phyloP scores from a whole-genome alignment of 805 yeast species.

The Dipodascus albidus region DNA sequence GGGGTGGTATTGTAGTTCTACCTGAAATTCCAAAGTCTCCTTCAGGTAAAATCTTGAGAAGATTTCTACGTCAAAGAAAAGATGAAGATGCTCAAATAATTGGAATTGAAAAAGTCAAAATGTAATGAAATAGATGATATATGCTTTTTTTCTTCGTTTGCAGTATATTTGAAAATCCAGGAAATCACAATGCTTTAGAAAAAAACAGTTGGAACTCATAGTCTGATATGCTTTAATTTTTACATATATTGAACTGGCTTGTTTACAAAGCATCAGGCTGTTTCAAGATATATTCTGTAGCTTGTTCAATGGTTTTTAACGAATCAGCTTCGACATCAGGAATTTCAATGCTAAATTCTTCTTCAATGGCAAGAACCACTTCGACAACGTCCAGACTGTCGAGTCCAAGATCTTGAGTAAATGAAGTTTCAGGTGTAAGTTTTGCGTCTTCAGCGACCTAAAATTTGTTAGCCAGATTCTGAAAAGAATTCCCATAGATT shows the following conservation, averaged over 20 bases:
- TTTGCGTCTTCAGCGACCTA: constrained; percentile 9
- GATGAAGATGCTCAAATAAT: constrained; percentile 6
- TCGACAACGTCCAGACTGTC: constrained; percentile 94
- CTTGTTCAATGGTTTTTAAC: constrained; percentile 87
- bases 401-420: constrained; percentile 57
- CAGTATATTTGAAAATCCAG: too few relatives aligned
- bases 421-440: constrained; percentile 18
- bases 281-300: constrained; percentile 72
- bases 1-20: constrained; percentile 44
- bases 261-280: constrained; percentile 31
- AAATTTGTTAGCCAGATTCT: constrained; percentile 14
- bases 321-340: constrained; percentile 70
- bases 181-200: too few relatives aligned
- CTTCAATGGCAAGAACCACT: constrained; percentile 92
- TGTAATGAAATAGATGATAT: neutral
- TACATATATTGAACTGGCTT: too few relatives aligned
- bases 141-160: too few relatives aligned
- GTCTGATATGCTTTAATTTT: too few relatives aligned
- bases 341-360: constrained; percentile 49
- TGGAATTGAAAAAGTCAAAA: neutral
- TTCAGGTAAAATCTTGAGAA: constrained; percentile 86
- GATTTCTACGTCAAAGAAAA: constrained; percentile 57
- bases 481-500: too few relatives aligned
- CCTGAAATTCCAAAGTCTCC: constrained; percentile 83
- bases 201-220: too few relatives aligned